Conservation (phyloP, 2,329 filamentous ascomycete genomes). For the Penicillium sp. region DNA sequence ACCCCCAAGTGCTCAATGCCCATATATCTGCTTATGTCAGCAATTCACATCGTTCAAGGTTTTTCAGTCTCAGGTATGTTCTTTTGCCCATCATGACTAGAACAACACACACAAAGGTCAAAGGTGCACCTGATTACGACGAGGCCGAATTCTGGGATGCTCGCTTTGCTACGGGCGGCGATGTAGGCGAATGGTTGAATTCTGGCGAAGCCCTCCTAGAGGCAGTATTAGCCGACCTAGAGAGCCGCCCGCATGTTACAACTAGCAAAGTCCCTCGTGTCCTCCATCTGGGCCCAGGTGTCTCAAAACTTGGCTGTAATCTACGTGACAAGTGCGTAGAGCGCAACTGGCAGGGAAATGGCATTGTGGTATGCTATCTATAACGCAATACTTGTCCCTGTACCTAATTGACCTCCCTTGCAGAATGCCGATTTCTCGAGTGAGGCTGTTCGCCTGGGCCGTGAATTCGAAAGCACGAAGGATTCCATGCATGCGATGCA, state of each 20-base stretch:
- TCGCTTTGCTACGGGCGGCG: constrained; percentile 36
- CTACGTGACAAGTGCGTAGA: constrained; percentile 30
- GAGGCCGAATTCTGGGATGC: constrained; percentile 35
- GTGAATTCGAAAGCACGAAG: constrained; percentile 23
- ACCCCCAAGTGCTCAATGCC: neutral
- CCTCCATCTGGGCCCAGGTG: constrained; percentile 38
- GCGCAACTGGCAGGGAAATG: constrained; percentile 29
- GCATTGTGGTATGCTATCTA: constrained; percentile 32
- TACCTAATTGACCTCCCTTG: neutral
- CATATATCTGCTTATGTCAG: neutral
- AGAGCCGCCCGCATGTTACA: constrained; percentile 10
- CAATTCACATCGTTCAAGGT: neutral
- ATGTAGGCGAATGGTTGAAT: constrained; percentile 43
- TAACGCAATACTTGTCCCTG: neutral
- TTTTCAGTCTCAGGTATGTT: neutral
- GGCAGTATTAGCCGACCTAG: constrained; percentile 26
- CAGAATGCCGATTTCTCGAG: constrained; percentile 41
- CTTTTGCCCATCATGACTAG: constrained; percentile 15
- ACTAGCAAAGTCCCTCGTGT: constrained; percentile 20
- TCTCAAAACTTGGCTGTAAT: constrained; percentile 34
- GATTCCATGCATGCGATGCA: constrained; percentile 28
- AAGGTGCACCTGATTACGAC: constrained; percentile 37
- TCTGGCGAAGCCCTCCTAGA: constrained; percentile 34
- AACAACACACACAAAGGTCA: constrained; percentile 21
- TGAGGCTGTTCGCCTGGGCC: constrained; percentile 39